Evolutionary conservation across 2,329 filamentous ascomycete species (phyloP).

Genomic region (Lecanicillium sp.): DNA sequence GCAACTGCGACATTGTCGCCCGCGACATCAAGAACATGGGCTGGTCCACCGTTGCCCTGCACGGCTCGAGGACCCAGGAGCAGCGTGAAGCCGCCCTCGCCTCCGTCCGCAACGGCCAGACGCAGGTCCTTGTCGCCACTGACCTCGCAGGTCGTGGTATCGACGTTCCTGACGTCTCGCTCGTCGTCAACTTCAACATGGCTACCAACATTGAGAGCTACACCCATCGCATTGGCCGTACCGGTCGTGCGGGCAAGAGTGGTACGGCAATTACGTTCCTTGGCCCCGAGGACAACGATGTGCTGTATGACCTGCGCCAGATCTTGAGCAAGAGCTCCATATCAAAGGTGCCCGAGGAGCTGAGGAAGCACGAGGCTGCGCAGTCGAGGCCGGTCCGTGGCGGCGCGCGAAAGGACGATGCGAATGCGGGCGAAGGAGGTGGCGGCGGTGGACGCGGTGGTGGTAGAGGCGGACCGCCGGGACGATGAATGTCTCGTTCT

Average conservation of each 20-base stretch:
- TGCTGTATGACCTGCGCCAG: constrained; percentile 90
- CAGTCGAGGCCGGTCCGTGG: constrained; percentile 63
- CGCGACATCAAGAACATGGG: constrained; percentile 92
- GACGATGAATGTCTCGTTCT: no score
- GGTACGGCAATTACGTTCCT: constrained; percentile 96
- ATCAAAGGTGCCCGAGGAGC: constrained; percentile 82
- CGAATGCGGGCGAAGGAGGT: constrained; percentile 17
- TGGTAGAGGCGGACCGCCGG: constrained; percentile 11
- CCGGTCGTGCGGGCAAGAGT: constrained; percentile 92
- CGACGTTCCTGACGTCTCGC: constrained; percentile 85
- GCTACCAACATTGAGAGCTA: constrained; percentile 86
- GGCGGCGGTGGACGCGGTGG: constrained; percentile 11
- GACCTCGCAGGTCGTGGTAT: constrained; percentile 96
- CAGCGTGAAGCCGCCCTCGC: constrained; percentile 90
- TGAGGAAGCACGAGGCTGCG: constrained; percentile 83
- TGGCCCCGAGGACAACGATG: constrained; percentile 80
- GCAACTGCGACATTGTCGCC: constrained; percentile 93
- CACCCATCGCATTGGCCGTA: constrained; percentile 93
- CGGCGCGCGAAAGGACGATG: constrained; percentile 21
- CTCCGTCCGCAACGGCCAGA: constrained; percentile 71
- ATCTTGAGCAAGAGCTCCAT: constrained; percentile 89
- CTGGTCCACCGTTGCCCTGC: constrained; percentile 80
- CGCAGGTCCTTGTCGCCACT: constrained; percentile 88
- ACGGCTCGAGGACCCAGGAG: constrained; percentile 95
- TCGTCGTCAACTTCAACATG: constrained; percentile 99